Percentiles rank a stretch among this genome's conserved stretches.
Evolutionary conservation across 352 stramenopile species (phyloP).

Genomic region (Phytopythium helicoides): DNA sequence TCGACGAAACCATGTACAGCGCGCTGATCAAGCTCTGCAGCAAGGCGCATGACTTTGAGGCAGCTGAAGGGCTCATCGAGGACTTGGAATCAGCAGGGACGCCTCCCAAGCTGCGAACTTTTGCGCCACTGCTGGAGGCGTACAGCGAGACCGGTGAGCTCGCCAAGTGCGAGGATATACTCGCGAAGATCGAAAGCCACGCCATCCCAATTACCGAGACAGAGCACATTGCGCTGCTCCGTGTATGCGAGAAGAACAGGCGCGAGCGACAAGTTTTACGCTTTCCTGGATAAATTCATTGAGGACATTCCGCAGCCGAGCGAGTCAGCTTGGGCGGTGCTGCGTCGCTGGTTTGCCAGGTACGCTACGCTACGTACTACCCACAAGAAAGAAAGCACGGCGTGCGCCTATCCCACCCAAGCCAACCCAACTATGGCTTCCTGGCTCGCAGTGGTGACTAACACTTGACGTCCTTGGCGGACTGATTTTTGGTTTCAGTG

Average conservation of each 20-base stretch:
- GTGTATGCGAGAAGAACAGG: constrained; percentile 36
- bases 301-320: constrained; percentile 57
- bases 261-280: constrained; percentile 49
- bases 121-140: constrained; percentile 59
- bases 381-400: too few species aligned
- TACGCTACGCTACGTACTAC: too few species aligned
- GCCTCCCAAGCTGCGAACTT: constrained; percentile 68
- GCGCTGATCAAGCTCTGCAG: constrained; percentile 75
- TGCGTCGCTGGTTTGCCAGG: constrained; percentile 76
- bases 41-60: constrained; percentile 54
- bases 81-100: constrained; percentile 48
- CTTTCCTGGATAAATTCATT: constrained; percentile 51
- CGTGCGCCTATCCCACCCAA: too few species aligned
- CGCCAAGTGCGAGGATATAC: constrained; percentile 51
- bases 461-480: not conserved
- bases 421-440: too few species aligned
- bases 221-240: constrained; percentile 63
- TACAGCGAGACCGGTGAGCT: constrained; percentile 54
- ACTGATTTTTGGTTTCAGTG: constrained; percentile 20
- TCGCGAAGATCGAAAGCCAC: constrained; percentile 42
- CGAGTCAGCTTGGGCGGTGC: constrained; percentile 45
- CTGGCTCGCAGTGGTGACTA: not conserved
- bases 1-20: constrained; percentile 70
- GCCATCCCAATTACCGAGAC: constrained; percentile 55
- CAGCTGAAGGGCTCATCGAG: constrained; percentile 43